Base-by-base conservation (phyloP, 768 basidiomycete species). In the Russula sp. region DNA sequence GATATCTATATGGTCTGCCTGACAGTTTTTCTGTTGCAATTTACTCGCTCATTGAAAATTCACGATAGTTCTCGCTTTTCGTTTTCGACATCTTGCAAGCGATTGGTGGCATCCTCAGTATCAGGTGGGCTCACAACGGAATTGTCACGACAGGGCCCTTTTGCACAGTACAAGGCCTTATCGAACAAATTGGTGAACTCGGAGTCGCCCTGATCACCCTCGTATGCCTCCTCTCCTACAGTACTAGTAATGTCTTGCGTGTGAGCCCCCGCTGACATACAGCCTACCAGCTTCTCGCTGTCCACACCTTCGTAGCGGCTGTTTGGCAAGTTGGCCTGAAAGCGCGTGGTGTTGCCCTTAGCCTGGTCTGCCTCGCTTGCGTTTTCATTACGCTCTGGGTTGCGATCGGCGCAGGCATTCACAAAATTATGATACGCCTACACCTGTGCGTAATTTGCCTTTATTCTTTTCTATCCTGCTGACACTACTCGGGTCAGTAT, bases 121-220 rank as follows among this genome's bases (percentile, higher is more conserved):
- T 30, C 28, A 30, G 28, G 5, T 30, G 28, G 28, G 28, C 28
- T 5, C 28, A 30, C 28, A 30, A 30, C 28, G 28, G 28, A 5
- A 30, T 30, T 5, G 28, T 30, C 28, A 30, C 28, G 5, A 30
- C 28, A 30, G 28, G 28, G 28, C 28, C 28, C 28, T 30, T 2
- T 30, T 30, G 28, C 28, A 30, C 28, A 30, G 28, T 76, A 0
- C 78, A 80, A 68, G 76, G 77, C n/a, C 69, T 76, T 51, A 64
- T 80, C 5, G 75, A 79, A 64, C 77, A 79, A 60, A 59, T 79
- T 0, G 79, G 80, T 13, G 80, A 81, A 57, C 75, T 77, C 2
- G 76, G 74, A 28, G 78, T 76, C 4, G 78, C 76, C 6, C 74
- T 80, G 51, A 74, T 75, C 4, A 81, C 78, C 22, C 72, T 80